phyloP scores from a whole-genome alignment of 75 land plant species.

The Selaginella tamariscina region DNA sequence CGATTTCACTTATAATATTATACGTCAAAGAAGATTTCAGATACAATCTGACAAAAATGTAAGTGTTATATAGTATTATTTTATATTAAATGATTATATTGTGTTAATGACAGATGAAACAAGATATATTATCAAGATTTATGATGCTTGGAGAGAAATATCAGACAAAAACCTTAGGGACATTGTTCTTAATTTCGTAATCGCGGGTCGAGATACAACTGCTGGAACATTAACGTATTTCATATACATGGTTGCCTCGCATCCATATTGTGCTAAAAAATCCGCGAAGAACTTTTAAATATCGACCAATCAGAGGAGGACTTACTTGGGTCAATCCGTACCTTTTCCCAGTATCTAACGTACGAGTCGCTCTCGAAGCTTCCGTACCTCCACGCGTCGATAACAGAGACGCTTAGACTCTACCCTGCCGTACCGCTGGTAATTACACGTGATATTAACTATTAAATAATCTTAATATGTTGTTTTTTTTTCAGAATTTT shows the following conservation, averaged over 20 bases:
- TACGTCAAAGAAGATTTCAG: slow-evolving; percentile 29
- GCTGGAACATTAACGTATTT: slow-evolving; percentile 82
- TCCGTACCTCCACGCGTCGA: slow-evolving; percentile 21
- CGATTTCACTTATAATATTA: slow-evolving; percentile 38
- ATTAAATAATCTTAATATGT: not conserved
- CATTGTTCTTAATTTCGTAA: slow-evolving; percentile 78
- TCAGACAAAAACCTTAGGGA: slow-evolving; percentile 54
- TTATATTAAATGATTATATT: not conserved
- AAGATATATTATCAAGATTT: slow-evolving; percentile 49
- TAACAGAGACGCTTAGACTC: slow-evolving; percentile 15
- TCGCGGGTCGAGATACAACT: slow-evolving; percentile 85
- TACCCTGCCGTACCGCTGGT: slow-evolving; percentile 21
- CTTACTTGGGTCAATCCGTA: slow-evolving; percentile 10
- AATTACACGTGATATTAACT: not conserved
- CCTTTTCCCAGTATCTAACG: slow-evolving; percentile 29
- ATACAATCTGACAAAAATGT: not conserved
- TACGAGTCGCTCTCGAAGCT: slow-evolving; percentile 51
- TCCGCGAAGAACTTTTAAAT: not conserved
- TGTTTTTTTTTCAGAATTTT: slow-evolving; percentile 3
- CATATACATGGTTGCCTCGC: slow-evolving; percentile 9
- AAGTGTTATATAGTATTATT: slow-evolving; percentile 4
- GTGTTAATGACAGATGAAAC: slow-evolving; percentile 5
- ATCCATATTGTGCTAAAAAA: not conserved
- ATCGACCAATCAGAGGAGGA: not conserved
- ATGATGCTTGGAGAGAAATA: slow-evolving; percentile 35